Evolutionary conservation across 2,329 filamentous ascomycete species (phyloP), one percentile per base, ranked within the genome.

Genomic region (Sporothrix luriei): DNA sequence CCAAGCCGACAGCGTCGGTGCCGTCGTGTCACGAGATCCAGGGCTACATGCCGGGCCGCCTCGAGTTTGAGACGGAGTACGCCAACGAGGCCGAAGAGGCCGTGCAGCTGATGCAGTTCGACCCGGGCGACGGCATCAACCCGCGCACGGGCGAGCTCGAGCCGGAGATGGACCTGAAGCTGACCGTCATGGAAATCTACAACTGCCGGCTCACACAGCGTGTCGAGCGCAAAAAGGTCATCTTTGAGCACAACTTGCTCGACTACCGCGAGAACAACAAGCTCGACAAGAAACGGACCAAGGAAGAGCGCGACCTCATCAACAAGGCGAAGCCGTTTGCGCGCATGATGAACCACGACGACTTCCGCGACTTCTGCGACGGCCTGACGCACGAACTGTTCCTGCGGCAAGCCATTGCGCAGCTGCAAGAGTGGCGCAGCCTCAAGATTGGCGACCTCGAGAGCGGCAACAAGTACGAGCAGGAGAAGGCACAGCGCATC

Each of bases 181-280:
- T 98, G 81, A 97, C 93, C 0, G 93, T 99, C 24, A 97, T 99
- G 89, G 93, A 97, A 74, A 97, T 99, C 66, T 99, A 99, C 83
- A 99, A 99, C 77, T 90, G 91, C 70, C 89, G 94, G 4, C 82
- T 99, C 21, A 97, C 94, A 2, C 91, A 94, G 70, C 89, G 95
- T 74, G 94, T 94, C 7, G 94, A 98, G 76, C 87, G 95, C 59
- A 99, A 99, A 80, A 96, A 95, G 81, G 91, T 98, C 66, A 91
- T 99, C 6, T 98, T 99, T 75, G 94, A 98, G 77, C 95, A 99
- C 79, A 91, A 91, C 71, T 84, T 99, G 38, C 84, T 99, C 4
- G 94, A 99, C 69, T 99, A 99, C 76, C 86, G 93, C 72, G 96
- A 97, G 79, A 97, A 97, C 77, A 90, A 87, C 33, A 91, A 93